Base-by-base conservation (phyloP, 2,329 filamentous ascomycete species). In the Penicillium sp. region DNA sequence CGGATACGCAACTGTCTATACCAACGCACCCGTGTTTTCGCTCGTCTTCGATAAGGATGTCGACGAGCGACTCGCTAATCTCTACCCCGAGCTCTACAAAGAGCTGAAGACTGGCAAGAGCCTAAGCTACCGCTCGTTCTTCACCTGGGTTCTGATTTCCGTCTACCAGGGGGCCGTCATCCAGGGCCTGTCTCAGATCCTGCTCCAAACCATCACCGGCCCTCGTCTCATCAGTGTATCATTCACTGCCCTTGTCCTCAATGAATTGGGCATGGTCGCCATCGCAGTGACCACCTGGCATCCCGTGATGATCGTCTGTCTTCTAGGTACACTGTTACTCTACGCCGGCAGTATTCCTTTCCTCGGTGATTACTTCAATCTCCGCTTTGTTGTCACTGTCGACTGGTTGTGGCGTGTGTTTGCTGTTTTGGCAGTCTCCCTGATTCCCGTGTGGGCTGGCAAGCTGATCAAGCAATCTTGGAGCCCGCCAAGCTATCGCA, bases 271-370 rank as follows among this genome's bases (percentile, higher is more conserved):
- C 68, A 99, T 99, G 96, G 95, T 98, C 2, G 94, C 93, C 3
- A 91, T 96, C 60, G 91, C 96, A 73, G 91, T 99, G 68, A 96
- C 92, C 3, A 99, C 95, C 0, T 99, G 95, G 95, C 95, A 98
- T 76, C 90, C 90, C 41, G 83, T 94, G 63, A 98, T 98, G 93
- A 88, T 96, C 56, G 79, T 91, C 54, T 89, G 85, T 66, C 90
- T 98, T 61, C 71, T 96, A 5, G 93, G 91, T 14, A 99, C 95
- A 0, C 88, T 90, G 47, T 74, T 89, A 31, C 75, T 94, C n/a
- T 99, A 91, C 71, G 81, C 93, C 28, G 91, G 87, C 3, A 92
- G 87, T 41, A 82, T 98, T 20, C 95, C 95, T 2, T 96, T 97
- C 69, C 76, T 99, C 22, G 90, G 89, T 2, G 83, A 84, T n/a